Base-by-base conservation (phyloP, 108 stramenopile genomes). In the Phaeodactylum tricornutum region DNA sequence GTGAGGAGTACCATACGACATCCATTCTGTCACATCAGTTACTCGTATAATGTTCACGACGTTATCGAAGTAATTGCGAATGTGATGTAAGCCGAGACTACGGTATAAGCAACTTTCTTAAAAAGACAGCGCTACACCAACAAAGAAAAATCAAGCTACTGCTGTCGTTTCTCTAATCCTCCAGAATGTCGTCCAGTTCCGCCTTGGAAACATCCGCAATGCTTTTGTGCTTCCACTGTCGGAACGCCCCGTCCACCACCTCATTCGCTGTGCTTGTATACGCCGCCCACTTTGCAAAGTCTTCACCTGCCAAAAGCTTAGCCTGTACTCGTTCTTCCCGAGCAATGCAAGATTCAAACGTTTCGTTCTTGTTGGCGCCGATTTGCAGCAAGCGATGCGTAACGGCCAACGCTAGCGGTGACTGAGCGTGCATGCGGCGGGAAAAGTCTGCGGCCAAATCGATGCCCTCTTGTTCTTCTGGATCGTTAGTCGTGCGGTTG, bases 341-440 rank as follows among this genome's bases (percentile, higher is more conserved):
- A 25, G 74, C 66, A 80, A 84, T 81, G 34, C 82, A 88, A 16
- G 64, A 55, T 52, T 72, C 69, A 50, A 84, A 52, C 1, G 76
- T 69, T 40, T 75, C 75, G 27, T 47, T 47, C 8, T 43, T 33
- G 25, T 46, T 46, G 25, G 50, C 37, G 25, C 82, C 87, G 41
- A 64, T 44, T 28, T 39, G 46, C 48, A 88, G 43, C 8, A 88
- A 53, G 35, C 59, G 60, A 37, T 88, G 52, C 15, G 59, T 63
- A 7, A 74, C 75, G n/a, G 56, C 35, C 50, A 88, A 59, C 8
- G 87, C 72, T 43, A 88, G 55, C 1, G 87, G 87, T 35, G 81
- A 81, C 46, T 80, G 80, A 12, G 46, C 50, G 39, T 84, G 76
- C 75, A 88, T 77, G 15, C 68, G 57, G 14, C 53, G 29, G 14